Evolutionary conservation across 2,329 filamentous ascomycete genomes (phyloP).

Genomic region (Sclerotiophoma versabilis): DNA sequence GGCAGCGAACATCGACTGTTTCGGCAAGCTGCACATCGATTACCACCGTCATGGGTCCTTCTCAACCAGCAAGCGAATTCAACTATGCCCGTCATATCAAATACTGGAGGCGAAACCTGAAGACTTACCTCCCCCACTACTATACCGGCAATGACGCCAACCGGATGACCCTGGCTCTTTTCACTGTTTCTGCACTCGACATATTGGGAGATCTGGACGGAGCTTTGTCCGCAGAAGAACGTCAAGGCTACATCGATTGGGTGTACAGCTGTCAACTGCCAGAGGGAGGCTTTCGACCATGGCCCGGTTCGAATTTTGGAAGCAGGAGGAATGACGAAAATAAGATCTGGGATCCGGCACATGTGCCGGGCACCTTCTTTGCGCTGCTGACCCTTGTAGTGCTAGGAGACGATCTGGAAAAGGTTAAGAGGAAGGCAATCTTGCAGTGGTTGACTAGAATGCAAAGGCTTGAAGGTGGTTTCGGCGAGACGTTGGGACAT

Average conservation of each 20-base stretch:
- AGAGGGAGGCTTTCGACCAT: constrained; percentile 86
- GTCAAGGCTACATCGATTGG: constrained; percentile 71
- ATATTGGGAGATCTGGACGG: constrained; percentile 71
- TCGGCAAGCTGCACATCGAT: constrained; percentile 8
- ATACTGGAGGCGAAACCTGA: constrained; percentile 92
- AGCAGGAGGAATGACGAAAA: constrained; percentile 59
- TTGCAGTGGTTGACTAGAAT: constrained; percentile 76
- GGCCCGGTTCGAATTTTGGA: constrained; percentile 70
- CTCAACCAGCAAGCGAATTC: constrained; percentile 24
- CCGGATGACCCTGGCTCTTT: constrained; percentile 87
- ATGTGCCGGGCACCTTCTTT: constrained; percentile 88
- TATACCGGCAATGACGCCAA: constrained; percentile 92
- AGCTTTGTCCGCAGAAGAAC: constrained; percentile 61
- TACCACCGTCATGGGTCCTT: constrained; percentile 12
- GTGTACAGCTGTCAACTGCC: constrained; percentile 87
- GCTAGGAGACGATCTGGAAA: constrained; percentile 65
- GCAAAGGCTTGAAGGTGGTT: constrained; percentile 86
- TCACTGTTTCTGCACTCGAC: constrained; percentile 85
- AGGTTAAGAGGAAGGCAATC: constrained; percentile 72
- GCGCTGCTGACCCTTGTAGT: constrained; percentile 77
- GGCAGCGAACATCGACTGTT: constrained; percentile 10
- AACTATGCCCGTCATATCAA: constrained; percentile 69
- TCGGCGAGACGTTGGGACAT: constrained; percentile 79
- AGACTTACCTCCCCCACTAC: constrained; percentile 76
- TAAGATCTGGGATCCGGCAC: constrained; percentile 74